Evolutionary conservation across 257 asterid genomes (phyloP), one percentile per base, ranked within the genome.

Genomic region (Verbena officinalis): DNA sequence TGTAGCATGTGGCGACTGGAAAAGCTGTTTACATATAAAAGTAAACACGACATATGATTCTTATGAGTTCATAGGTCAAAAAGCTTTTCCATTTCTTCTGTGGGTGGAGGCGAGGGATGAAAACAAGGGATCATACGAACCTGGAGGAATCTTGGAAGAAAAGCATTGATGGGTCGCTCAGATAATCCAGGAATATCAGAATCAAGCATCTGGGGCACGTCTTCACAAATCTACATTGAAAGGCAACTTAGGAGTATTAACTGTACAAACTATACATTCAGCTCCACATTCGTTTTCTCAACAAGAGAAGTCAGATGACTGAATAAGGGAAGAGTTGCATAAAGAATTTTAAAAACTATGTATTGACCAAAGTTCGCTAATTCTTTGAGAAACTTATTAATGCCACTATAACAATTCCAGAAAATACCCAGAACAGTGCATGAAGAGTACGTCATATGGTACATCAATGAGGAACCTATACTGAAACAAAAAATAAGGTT

Each of bases 121-220:
- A 16, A 34, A 22, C 21, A 59, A n/a, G 45, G 23, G 23, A 49
- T 31, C 51, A 56, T 14, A 12, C 50, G 64, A 66, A 91, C 98
- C 95, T 83, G 91, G 75, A 91, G 83, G 76, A 91, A 88, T 77
- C 91, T 88, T 9, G 98, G 98, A 58, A 91, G 71, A 76, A 91
- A 91, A 50, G 84, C 94, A 68, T 81, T 81, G 74, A 91, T 88
- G 65, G 98, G 98, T 13, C 90, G 82, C 65, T 91, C 94, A 55
- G 98, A 57, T 78, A 84, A 75, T 74, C 98, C 98, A 69, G 95
- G 55, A 66, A 86, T 73, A 65, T 90, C 95, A 43, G 89, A 80
- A 83, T 90, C 97, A 68, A 90, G 91, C 62, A 87, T 73, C 74
- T 90, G 97, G 16, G 97, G 97, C 15, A 82, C 83, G 71, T 90